phyloP scores from a whole-genome alignment of 805 yeast species.

The Teunomyces cretensis region DNA sequence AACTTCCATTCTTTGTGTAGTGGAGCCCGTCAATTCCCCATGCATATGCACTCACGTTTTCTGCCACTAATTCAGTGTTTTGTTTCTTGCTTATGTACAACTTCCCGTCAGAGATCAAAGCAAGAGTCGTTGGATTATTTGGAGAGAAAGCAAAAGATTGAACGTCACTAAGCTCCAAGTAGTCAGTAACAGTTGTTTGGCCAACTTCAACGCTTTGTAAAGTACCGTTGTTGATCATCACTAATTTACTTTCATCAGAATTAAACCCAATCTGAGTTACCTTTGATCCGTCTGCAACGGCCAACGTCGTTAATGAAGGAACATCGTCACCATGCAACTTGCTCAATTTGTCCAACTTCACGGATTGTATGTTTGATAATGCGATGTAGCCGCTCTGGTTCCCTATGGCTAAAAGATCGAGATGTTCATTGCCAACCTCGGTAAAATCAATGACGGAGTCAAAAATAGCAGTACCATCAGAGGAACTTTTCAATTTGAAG shows the following conservation, averaged over 20 bases:
- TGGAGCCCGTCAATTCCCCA: not conserved
- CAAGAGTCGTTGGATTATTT: not conserved
- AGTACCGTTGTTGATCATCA: conserved; percentile 21
- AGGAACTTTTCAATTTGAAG: conserved; percentile 39
- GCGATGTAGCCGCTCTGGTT: conserved; percentile 30
- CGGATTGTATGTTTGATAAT: conserved; percentile 34
- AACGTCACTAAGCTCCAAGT: not conserved
- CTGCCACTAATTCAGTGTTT: not conserved
- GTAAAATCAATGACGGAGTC: conserved; percentile 29
- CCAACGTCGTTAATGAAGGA: conserved; percentile 17
- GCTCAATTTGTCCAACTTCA: conserved; percentile 35
- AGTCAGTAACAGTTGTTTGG: not conserved
- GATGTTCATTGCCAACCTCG: conserved; percentile 11
- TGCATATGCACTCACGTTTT: conserved; percentile 1
- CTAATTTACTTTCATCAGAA: conserved; percentile 25
- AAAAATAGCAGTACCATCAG: conserved; percentile 26
- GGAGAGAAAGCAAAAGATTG: not conserved
- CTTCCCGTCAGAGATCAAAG: not conserved
- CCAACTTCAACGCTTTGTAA: conserved; percentile 10
- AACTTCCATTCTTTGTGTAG: not conserved
- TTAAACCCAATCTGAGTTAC: conserved; percentile 32
- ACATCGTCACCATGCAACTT: conserved; percentile 24
- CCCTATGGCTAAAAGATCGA: conserved; percentile 38
- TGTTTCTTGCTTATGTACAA: not conserved
- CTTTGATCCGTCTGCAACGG: conserved; percentile 12